Percentiles rank a stretch among this genome's conserved stretches.
Conservation (phyloP, 805 yeast species). For the Candida succiphila region DNA sequence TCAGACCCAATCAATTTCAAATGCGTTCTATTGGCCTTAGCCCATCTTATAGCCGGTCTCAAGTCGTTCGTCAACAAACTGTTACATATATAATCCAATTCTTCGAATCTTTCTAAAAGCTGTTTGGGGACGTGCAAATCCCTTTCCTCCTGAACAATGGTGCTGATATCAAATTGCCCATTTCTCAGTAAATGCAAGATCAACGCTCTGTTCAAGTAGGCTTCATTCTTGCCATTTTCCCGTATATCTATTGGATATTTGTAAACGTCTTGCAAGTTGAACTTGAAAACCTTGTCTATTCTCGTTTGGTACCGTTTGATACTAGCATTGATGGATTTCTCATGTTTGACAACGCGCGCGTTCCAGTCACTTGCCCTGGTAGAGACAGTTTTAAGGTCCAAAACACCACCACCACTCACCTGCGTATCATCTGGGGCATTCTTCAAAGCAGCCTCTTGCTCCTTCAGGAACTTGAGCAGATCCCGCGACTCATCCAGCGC, state of each 20-base stretch:
- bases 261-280: slow-evolving; percentile 15
- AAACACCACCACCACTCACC: slow-evolving; percentile 6
- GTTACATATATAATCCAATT: slow-evolving; percentile 31
- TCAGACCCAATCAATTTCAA: slow-evolving; percentile 27
- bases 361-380: slow-evolving; percentile 8
- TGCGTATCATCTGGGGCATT: slow-evolving; percentile 6
- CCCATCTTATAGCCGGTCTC: slow-evolving; percentile 42
- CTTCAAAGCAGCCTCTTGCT: slow-evolving; percentile 13
- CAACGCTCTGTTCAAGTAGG: slow-evolving; percentile 17
- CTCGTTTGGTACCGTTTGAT: slow-evolving; percentile 17
- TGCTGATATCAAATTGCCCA: slow-evolving; percentile 17
- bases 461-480: slow-evolving; percentile 15
- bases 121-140: slow-evolving; percentile 16
- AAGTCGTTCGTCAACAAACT: slow-evolving; percentile 27
- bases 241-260: slow-evolving; percentile 13
- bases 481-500: slow-evolving; percentile 19
- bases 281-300: slow-evolving; percentile 16
- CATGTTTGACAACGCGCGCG: slow-evolving; percentile 22
- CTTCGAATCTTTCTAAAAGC: slow-evolving; percentile 25
- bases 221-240: slow-evolving; percentile 3
- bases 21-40: slow-evolving; percentile 13
- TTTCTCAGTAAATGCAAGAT: slow-evolving; percentile 21
- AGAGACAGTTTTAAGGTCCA: slow-evolving; percentile 3
- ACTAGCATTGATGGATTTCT: slow-evolving; percentile 14
- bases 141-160: slow-evolving; percentile 17